Base-by-base conservation (phyloP, 192 early-diverging fungal species). In the Coemansia aciculifera region DNA sequence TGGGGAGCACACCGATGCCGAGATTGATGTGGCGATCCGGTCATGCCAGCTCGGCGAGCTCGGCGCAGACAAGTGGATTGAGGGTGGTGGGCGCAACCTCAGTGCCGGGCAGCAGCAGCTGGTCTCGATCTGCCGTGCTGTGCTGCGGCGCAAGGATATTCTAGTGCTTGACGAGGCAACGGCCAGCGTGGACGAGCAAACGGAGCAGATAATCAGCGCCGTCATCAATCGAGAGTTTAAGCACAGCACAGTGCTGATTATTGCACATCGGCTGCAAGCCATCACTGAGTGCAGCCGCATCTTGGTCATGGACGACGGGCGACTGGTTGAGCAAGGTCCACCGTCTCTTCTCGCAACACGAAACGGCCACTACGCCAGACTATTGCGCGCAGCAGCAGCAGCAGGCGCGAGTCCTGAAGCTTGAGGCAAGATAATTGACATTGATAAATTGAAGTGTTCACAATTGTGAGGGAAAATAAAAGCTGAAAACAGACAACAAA, bases 91-190 rank as follows among this genome's bases (percentile, higher is more conserved):
- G 19, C 39, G 27, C 23, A 80, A 80, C 32, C 36, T 80, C 19
- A 82, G 79, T 12, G 67, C 64, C 3, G 79, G 79, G 15, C 63
- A 95, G 79, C 83, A 89, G 36, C 93, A 95, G 81, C 74, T 95
- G n/a, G 76, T 95, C 34, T 91, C 89, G 40, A 77, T 95, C 6
- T 90, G 92, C 0, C 87, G 94, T 36, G 90, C 90, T 6, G 64
- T 96, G 69, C 76, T 94, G 52, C 89, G 84, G 66, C 74, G 86
- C 48, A 78, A 81, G 48, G 86, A 76, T 63, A 84, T 93, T 44
- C 66, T 92, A 4, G 69, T 92, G 19, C 66, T 92, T 67, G 91
- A 92, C 66, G 91, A 92, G 64, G 89, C 91, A 3, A 92, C 87
- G 21, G 69, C 82, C 11, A 72, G 54, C 23, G 49, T 85, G 13